Conservation (phyloP, 1,284 basidiomycete genomes). For the Cutaneotrichosporon dermatis region DNA sequence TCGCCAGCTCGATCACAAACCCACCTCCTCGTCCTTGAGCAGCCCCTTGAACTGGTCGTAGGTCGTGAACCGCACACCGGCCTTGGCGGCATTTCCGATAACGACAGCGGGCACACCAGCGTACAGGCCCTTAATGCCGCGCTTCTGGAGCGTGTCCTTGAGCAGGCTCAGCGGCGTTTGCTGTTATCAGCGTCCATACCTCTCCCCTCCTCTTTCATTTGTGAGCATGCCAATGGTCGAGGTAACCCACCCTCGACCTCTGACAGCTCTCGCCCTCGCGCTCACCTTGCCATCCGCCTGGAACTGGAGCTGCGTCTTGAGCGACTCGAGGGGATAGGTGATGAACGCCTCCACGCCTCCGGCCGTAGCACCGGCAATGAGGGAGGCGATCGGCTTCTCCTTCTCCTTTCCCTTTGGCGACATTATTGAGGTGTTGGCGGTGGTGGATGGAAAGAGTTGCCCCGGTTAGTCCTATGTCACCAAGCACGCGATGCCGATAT, state of each 20-base stretch:
- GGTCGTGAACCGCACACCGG: slow-evolving; percentile 88
- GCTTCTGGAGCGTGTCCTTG: slow-evolving; percentile 62
- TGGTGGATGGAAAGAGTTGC: background rate
- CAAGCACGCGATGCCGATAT: no score
- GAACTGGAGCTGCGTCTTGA: slow-evolving; percentile 63
- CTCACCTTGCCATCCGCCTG: slow-evolving; percentile 53
- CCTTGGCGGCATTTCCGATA: slow-evolving; percentile 84
- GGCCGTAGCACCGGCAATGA: slow-evolving; percentile 87
- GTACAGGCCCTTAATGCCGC: slow-evolving; percentile 73
- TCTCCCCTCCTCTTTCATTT: no score
- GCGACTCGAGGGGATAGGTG: slow-evolving; percentile 75
- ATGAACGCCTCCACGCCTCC: slow-evolving; percentile 79
- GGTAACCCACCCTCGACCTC: no score
- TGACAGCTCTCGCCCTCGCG: no score
- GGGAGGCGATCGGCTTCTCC: slow-evolving; percentile 67
- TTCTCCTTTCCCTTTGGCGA: slow-evolving; percentile 46
- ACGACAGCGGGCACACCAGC: slow-evolving; percentile 82
- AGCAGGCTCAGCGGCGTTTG: slow-evolving; percentile 66
- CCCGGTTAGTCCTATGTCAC: no score
- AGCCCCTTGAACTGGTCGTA: slow-evolving; percentile 89
- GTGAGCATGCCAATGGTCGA: no score
- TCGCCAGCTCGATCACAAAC: no score
- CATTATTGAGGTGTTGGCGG: slow-evolving; percentile 5
- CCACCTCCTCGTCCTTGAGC: slow-evolving; percentile 75
- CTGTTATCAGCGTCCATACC: slow-evolving; percentile 56